These are phyloP conservation scores for Comarum palustre DNA, from an alignment of 306 rosid genomes.

Conservation along the genomic window DNA sequence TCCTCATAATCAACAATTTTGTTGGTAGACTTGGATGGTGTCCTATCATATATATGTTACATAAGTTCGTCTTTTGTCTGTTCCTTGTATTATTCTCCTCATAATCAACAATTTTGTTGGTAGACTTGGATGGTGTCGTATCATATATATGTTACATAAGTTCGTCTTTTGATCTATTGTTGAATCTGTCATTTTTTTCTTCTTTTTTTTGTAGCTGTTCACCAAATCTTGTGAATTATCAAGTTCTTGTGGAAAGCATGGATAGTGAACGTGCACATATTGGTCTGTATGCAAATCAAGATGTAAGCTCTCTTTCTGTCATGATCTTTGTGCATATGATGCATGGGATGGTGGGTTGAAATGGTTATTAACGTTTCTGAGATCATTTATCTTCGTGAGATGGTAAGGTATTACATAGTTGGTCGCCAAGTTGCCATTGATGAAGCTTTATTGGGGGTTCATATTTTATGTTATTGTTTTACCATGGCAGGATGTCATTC, in stretches of 20 bases:
- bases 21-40: not conserved
- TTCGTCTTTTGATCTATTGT: slow-evolving; percentile 19
- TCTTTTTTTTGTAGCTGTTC: slow-evolving; percentile 53
- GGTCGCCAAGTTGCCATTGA: not conserved
- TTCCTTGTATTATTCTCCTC: not conserved
- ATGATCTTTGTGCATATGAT: slow-evolving; percentile 10
- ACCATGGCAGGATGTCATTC: slow-evolving; percentile 9
- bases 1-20: not conserved
- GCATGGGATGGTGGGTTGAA: not conserved
- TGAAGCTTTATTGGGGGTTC: slow-evolving; percentile 12
- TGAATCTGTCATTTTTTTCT: slow-evolving; percentile 28
- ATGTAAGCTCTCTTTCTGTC: slow-evolving; percentile 53
- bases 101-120: not conserved
- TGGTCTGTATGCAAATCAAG: slow-evolving; percentile 83
- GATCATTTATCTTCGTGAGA: not conserved
- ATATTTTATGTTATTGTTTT: slow-evolving; percentile 3
- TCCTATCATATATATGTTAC: not conserved
- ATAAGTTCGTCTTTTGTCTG: slow-evolving; percentile 7
- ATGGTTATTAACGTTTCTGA: not conserved
- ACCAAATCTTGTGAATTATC: slow-evolving; percentile 80
- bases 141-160: not conserved
- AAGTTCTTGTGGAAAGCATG: slow-evolving; percentile 98
- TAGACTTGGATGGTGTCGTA: not conserved
- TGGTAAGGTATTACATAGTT: not conserved
- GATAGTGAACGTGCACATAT: slow-evolving; percentile 71